Conservation (phyloP, 306 rosid species). For the Inga oerstediana region DNA sequence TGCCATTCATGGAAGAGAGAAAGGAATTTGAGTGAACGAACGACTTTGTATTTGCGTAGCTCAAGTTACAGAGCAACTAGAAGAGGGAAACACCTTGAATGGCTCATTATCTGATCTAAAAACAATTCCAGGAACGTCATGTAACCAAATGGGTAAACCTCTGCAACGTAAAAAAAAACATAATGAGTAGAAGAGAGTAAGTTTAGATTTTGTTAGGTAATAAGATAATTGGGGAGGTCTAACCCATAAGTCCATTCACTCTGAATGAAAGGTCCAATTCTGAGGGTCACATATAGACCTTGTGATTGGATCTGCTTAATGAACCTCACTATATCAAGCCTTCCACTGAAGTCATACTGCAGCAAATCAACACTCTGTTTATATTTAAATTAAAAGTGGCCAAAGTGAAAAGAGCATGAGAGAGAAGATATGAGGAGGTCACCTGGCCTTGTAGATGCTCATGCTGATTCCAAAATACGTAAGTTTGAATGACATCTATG, state of each 20-base stretch:
- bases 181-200: neutral
- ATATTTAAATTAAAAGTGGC: neutral
- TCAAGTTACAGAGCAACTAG: neutral
- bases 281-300: slow-evolving; percentile 70
- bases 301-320: slow-evolving; percentile 76
- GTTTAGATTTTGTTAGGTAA: neutral
- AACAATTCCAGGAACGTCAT: slow-evolving; percentile 67
- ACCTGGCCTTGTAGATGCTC: slow-evolving; percentile 79
- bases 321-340: slow-evolving; percentile 65
- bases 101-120: slow-evolving; percentile 76
- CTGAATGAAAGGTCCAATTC: slow-evolving; percentile 93
- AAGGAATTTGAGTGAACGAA: neutral
- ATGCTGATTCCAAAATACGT: slow-evolving; percentile 93
- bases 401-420: neutral
- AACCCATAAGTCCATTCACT: slow-evolving; percentile 88
- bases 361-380: slow-evolving; percentile 32
- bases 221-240: neutral
- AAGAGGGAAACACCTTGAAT: slow-evolving; percentile 61
- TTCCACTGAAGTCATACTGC: slow-evolving; percentile 76
- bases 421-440: slow-evolving; percentile 11
- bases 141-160: slow-evolving; percentile 86
- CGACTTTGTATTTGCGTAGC: neutral
- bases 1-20: slow-evolving; percentile 39
- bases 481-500: slow-evolving; percentile 77
- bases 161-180: slow-evolving; percentile 40